Percentiles rank a stretch among this genome's conserved stretches.
Conservation (phyloP, 371 early-diverging fungal genomes). For the Neoconidiobolus thromboides region DNA sequence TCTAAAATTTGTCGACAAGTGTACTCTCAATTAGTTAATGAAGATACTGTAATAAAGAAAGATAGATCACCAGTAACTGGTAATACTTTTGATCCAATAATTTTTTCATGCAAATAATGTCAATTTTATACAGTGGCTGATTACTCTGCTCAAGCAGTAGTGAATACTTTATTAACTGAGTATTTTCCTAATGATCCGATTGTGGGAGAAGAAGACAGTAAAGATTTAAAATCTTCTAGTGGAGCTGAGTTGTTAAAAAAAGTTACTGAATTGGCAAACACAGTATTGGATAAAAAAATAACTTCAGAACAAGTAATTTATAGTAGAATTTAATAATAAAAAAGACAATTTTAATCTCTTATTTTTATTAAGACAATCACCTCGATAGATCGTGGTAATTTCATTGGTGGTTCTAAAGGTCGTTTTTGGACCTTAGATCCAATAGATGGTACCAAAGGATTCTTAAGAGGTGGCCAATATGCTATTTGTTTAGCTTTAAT, state of each 20-base stretch:
- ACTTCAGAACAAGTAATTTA: conserved; percentile 38
- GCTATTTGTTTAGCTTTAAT: conserved; percentile 91
- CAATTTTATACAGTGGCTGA: conserved; percentile 58
- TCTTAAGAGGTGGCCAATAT: conserved; percentile 90
- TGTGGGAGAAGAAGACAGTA: conserved; percentile 86
- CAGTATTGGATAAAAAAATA: conserved; percentile 33
- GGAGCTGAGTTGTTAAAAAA: conserved; percentile 45
- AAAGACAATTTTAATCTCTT: not conserved
- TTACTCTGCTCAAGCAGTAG: conserved; percentile 89
- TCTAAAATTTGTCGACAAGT: conserved; percentile 66
- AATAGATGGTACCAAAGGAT: conserved; percentile 89
- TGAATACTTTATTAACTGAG: conserved; percentile 51
- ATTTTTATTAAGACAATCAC: conserved; percentile 32
- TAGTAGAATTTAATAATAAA: not conserved
- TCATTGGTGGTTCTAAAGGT: conserved; percentile 58
- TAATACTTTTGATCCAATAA: conserved; percentile 11
- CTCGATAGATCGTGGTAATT: conserved; percentile 79
- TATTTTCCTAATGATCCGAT: conserved; percentile 73
- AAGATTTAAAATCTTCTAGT: conserved; percentile 53
- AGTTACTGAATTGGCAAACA: conserved; percentile 61
- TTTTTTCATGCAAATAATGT: not conserved
- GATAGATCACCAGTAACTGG: conserved; percentile 92
- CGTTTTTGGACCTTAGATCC: conserved; percentile 93
- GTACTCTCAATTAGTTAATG: conserved; percentile 54
- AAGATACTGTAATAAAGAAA: conserved; percentile 63